Evolutionary conservation across 164 flowering plant species (phyloP).

Genomic region (Malania oleifera): DNA sequence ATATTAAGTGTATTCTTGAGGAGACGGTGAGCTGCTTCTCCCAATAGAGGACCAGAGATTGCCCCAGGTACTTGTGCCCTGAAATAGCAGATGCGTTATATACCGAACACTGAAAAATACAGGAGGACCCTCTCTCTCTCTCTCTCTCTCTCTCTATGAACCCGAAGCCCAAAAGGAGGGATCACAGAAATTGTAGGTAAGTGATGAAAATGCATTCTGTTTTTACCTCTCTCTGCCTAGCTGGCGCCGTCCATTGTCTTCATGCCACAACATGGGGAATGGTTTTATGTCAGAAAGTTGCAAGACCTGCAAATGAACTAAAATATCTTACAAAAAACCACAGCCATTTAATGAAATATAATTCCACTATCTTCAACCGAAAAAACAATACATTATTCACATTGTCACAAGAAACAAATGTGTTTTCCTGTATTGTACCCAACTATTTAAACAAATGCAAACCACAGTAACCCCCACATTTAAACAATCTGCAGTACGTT

Average conservation of each 20-base stretch:
- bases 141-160: too few relatives aligned
- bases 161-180: too few relatives aligned
- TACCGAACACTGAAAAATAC: too few relatives aligned
- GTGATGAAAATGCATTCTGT: slow-evolving; percentile 4
- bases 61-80: slow-evolving; percentile 81
- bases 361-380: too few relatives aligned
- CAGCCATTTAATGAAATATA: too few relatives aligned
- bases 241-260: slow-evolving; percentile 69
- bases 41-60: slow-evolving; percentile 66
- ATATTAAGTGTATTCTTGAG: slow-evolving; percentile 66
- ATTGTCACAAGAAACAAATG: too few relatives aligned
- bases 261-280: slow-evolving; percentile 86
- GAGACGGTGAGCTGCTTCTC: slow-evolving; percentile 94
- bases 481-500: too few relatives aligned
- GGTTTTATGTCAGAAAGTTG: slow-evolving; percentile 72
- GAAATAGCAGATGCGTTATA: slow-evolving; percentile 13
- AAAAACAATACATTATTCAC: too few relatives aligned
- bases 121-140: too few relatives aligned
- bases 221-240: slow-evolving; percentile 68
- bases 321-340: slow-evolving; percentile 5
- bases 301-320: slow-evolving; percentile 42
- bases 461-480: too few relatives aligned
- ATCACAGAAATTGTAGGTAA: background rate
- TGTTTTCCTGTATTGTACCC: too few relatives aligned
- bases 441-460: too few relatives aligned